Base-by-base conservation (phyloP, 306 rosid species). In the Medicago arabica region DNA sequence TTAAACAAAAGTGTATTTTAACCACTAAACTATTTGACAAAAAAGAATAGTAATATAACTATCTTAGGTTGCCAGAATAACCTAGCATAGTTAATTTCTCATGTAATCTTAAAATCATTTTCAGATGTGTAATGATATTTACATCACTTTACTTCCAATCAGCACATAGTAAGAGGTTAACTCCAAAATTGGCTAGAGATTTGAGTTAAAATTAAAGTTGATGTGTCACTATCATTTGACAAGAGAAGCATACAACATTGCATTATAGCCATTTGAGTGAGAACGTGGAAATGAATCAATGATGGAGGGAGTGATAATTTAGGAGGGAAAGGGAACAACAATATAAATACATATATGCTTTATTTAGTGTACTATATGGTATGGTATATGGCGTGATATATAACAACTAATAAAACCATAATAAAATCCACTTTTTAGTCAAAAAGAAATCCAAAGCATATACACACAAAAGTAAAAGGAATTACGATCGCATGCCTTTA, bases 401-500 rank as follows among this genome's bases (percentile, higher is more conserved):
- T 40, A 23, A 38, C 72, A 80, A 76, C 75, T 54, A 80, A 25
- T 67, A 84, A 80, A 84, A 80, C 75, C 55, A 63, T 55, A 15
- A 49, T 71, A 72, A 80, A 76, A 67, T 16, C 66, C 2, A 72
- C 82, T 82, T 82, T 80, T 6, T 76, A 81, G 89, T 90, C 86
- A 90, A 90, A 89, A 86, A 83, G 74, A 70, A 83, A 68, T 71
- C 50, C 83, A 84, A 80, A 79, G 83, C 71, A 80, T 17, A 77
- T 15, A 72, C 67, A 46, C 49, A 71, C 64, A 76, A 82, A 63
- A 53, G 63, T 63, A 63, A 84, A 83, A 78, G 80, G 78, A 63
- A 55, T 67, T 72, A 38, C 77, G 72, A 84, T 79, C 15, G 43
- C 47, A 72, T 67, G 72, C 85, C 89, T 86, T 88, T 90, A 86